These are phyloP conservation scores for Raddia distichophylla DNA, from an alignment of 176 grass and related monocot species.

Conservation along the genomic window DNA sequence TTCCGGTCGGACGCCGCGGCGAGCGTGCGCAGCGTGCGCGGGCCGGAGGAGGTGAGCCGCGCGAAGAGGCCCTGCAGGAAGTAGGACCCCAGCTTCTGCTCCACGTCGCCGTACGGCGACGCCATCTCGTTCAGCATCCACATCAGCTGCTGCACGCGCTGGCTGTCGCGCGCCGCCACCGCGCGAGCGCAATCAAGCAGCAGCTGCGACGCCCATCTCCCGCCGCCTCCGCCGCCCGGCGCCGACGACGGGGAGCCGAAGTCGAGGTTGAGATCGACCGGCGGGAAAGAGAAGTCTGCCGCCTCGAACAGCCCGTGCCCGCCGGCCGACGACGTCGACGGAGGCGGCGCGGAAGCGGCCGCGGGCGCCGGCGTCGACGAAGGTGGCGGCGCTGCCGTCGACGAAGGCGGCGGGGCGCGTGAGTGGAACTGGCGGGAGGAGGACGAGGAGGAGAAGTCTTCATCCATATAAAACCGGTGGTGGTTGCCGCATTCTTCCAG, in stretches of 20 bases:
- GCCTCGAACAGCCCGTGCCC: conserved; percentile 72
- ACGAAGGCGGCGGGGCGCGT: conserved; percentile 6
- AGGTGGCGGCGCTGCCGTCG: conserved; percentile 45
- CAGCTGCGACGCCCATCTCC: conserved; percentile 72
- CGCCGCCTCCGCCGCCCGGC: conserved; percentile 9
- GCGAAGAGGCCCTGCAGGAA: conserved; percentile 89
- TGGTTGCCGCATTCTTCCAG: conserved; percentile 91
- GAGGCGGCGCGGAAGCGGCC: conserved; percentile 43
- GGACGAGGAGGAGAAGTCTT: conserved; percentile 96
- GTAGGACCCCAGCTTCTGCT: conserved; percentile 92
- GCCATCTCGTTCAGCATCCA: conserved; percentile 99
- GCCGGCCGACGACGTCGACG: conserved; percentile 64
- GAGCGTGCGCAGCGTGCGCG: conserved; percentile 72
- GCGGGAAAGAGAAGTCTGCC: conserved; percentile 75
- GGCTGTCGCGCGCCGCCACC: conserved; percentile 68
- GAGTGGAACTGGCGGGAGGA: conserved; percentile 74
- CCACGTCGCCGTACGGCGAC: conserved; percentile 86
- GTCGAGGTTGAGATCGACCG: conserved; percentile 82
- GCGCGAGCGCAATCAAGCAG: conserved; percentile 79
- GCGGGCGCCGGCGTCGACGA: conserved; percentile 55
- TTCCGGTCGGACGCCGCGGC: conserved; percentile 68
- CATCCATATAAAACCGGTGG: conserved; percentile 84
- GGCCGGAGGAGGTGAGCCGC: conserved; percentile 74
- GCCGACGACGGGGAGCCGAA: conserved; percentile 85
- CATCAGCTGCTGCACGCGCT: conserved; percentile 94